Base-by-base conservation (phyloP, 192 early-diverging fungal genomes). In the Piromyces finnis region DNA sequence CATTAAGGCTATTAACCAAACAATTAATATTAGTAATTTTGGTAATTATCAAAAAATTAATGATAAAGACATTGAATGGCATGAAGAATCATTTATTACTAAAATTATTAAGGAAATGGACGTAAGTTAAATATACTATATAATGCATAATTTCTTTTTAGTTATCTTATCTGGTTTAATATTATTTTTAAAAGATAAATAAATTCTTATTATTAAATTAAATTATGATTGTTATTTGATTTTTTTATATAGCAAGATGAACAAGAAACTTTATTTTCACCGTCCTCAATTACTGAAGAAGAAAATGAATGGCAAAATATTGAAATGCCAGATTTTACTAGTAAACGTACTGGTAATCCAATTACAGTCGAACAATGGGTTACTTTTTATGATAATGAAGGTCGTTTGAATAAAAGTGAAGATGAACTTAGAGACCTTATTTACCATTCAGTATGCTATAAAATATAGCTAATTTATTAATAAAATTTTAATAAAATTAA, bases 341-440 rank as follows among this genome's bases (percentile, higher is more conserved):
- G 26, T 68, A 17, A 26, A 11, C 51, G 51, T 68, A 68, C 51
- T 22, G 93, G 94, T 92, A 18, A 91, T 92, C 12, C 92, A 11
- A 84, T 94, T 35, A 85, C 88, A 17, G 87, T 86, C 5, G 91
- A 92, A 83, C 88, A 89, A 51, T 95, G 94, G 94, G 84, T 90
- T 78, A 85, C 87, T 0, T 93, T 89, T 78, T 94, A 93, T 79
- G 29, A 81, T 12, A 68, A 82, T 13, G 78, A 78, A 77, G 91
- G 91, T 13, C 81, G 81, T 29, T 79, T 95, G 32, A 78, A 79
- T 1, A 89, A 86, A 14, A 84, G 86, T 35, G 80, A 90, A 29
- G 87, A 85, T 22, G 81, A 86, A 13, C 87, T 93, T 0, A 87
- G 89, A 30, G 85, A 87, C 16, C 86, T 86, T 22, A 86, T 94